Evolutionary conservation across 768 basidiomycete genomes (phyloP), one percentile per base, ranked within the genome.

Genomic region (Cyclocybe aegerita): DNA sequence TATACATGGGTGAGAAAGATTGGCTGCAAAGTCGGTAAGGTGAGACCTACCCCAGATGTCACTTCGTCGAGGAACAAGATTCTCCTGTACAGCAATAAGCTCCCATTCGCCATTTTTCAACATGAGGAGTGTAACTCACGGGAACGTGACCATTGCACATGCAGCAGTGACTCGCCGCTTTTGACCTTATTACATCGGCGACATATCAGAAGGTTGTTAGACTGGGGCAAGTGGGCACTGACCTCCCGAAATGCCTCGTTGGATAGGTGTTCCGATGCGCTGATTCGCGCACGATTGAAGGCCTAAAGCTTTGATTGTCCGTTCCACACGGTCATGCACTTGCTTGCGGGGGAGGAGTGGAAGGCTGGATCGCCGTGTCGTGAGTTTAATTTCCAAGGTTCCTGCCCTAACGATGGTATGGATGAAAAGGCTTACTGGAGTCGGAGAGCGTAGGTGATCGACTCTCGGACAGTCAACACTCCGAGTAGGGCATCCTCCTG

Each of bases 1-100:
- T 15, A 39, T 30, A 17, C n/a, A 45, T 35, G 46, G 46, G 41
- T 38, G 15, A 44, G 37, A 36, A 32, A 48, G 33, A 16, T 44
- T 29, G n/a, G 17, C 11, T 8, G 3, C 15, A 16, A 15, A 53
- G 39, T 10, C 35, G 14, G 38, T 16, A 31, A 11, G 30, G 23
- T 29, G 31, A 5, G 34, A 59, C 66, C 35, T 46, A 74, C 72
- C n/a, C 81, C 81, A 17, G 75, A 78, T 1, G 81, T 83, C 2
- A 81, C 79, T 58, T 83, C 85, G 54, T 88, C 85, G 2, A 87
- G 71, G 41, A 86, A 71, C 16, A 87, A 65, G 7, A 88, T 75
- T 4, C 77, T 74, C 15, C 74, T 76, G 40, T 4, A 39, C 36
- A n/a, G 34, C n/a, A 47, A 32, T 12, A 15, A 4, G 33, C n/a